Conservation (phyloP, 176 grass and related monocot species). For the Poa annua region DNA sequence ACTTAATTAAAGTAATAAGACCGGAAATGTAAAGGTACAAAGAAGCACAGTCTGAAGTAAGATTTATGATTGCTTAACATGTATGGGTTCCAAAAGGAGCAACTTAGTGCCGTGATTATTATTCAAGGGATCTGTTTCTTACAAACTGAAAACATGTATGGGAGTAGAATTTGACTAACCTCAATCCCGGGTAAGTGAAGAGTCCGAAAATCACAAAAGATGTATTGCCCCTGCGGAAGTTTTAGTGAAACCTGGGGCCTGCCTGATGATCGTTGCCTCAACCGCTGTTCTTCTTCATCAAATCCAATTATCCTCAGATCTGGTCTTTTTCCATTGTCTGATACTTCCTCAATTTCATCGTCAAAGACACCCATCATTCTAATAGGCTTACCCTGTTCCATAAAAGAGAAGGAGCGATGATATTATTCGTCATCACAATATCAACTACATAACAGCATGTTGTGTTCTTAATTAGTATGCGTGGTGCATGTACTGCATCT, state of each 20-base stretch:
- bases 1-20: conserved; percentile 22
- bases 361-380: conserved; percentile 94
- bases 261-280: conserved; percentile 60
- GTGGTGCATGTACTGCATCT: not conserved
- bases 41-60: not conserved
- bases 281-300: conserved; percentile 83
- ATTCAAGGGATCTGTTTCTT: not conserved
- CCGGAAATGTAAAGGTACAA: not conserved
- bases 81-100: not conserved
- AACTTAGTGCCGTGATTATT: not conserved
- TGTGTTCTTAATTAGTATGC: not conserved
- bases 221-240: conserved; percentile 84
- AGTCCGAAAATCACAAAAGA: conserved; percentile 85
- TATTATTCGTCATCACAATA: conserved; percentile 32
- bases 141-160: not conserved
- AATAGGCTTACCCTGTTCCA: conserved; percentile 68
- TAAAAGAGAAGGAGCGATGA: not conserved
- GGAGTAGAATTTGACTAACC: conserved; percentile 51
- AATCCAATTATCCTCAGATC: conserved; percentile 88
- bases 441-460: not conserved
- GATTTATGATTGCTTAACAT: conserved; percentile 3
- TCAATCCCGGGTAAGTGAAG: conserved; percentile 80
- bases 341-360: conserved; percentile 93
- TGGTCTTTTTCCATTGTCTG: conserved; percentile 63
- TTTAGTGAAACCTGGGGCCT: conserved; percentile 61